These are phyloP conservation scores for Penicillium sp. DNA, from an alignment of 2,329 filamentous ascomycete species.

Conservation along the genomic window DNA sequence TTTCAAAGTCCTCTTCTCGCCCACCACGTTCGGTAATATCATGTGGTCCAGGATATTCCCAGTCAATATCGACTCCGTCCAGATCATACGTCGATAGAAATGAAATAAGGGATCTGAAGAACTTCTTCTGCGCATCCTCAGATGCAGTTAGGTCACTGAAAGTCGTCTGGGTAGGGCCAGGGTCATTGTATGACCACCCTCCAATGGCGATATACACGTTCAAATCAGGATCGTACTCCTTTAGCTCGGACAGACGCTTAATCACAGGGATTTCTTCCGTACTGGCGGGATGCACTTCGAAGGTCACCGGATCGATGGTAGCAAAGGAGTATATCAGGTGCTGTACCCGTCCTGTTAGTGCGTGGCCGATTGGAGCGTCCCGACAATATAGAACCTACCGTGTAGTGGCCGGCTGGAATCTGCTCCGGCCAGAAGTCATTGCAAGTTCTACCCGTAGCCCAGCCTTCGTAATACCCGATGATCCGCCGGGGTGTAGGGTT, in stretches of 20 bases:
- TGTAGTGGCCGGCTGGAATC: constrained; percentile 30
- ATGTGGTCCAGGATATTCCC: constrained; percentile 24
- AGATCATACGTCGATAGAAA: constrained; percentile 20
- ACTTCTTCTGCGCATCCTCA: constrained; percentile 12
- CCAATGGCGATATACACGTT: constrained; percentile 33
- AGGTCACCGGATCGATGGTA: constrained; percentile 46
- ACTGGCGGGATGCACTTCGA: constrained; percentile 30
- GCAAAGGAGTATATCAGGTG: constrained; percentile 50
- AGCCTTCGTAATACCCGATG: constrained; percentile 46
- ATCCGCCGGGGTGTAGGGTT: not conserved
- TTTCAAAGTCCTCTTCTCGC: constrained; percentile 12
- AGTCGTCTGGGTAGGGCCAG: constrained; percentile 21
- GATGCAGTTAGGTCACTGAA: constrained; percentile 27
- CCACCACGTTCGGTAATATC: constrained; percentile 15
- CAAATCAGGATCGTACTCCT: constrained; percentile 28
- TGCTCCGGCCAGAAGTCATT: constrained; percentile 21
- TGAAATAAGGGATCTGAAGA: constrained; percentile 21
- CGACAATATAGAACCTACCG: not conserved
- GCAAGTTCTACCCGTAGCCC: constrained; percentile 32
- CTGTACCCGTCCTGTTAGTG: too few relatives aligned
- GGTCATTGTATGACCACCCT: constrained; percentile 33
- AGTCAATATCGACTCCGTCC: constrained; percentile 24
- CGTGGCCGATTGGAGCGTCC: too few relatives aligned
- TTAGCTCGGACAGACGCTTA: constrained; percentile 35
- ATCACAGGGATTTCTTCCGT: constrained; percentile 22